Percentiles rank a stretch among this genome's conserved stretches.
Conservation (phyloP, 805 yeast genomes). For the Priceomyces medius region DNA sequence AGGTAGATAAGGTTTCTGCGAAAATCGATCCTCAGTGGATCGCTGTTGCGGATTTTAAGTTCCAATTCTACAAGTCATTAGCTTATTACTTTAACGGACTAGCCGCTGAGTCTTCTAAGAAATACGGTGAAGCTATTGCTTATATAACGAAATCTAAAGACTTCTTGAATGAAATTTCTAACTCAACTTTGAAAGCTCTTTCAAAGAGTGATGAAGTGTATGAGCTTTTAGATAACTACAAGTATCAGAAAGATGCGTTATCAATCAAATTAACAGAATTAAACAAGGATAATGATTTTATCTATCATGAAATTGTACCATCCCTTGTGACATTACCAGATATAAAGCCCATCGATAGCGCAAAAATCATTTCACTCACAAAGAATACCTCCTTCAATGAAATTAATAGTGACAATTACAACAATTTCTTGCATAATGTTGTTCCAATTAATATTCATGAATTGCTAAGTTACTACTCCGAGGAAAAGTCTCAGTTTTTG, state of each 20-base stretch:
- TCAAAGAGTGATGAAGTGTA: slow-evolving; percentile 28
- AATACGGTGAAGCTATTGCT: slow-evolving; percentile 78
- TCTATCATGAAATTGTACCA: slow-evolving; percentile 80
- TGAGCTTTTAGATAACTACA: slow-evolving; percentile 40
- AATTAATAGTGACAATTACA: slow-evolving; percentile 37
- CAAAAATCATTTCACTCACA: slow-evolving; percentile 56
- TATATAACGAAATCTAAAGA: slow-evolving; percentile 52
- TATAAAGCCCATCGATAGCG: slow-evolving; percentile 67
- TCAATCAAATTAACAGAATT: slow-evolving; percentile 41
- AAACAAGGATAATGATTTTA: slow-evolving; percentile 83
- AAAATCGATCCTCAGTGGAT: slow-evolving; percentile 48
- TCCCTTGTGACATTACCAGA: slow-evolving; percentile 57
- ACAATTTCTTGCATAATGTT: slow-evolving; percentile 70
- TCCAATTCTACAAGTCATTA: slow-evolving; percentile 55
- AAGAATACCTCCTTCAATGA: slow-evolving; percentile 43
- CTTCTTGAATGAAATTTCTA: slow-evolving; percentile 32
- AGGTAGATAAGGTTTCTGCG: slow-evolving; percentile 20
- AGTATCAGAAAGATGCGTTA: slow-evolving; percentile 41
- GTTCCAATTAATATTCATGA: slow-evolving; percentile 88
- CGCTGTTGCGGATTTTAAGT: slow-evolving; percentile 50
- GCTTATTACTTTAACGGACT: slow-evolving; percentile 61
- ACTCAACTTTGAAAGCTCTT: slow-evolving; percentile 23
- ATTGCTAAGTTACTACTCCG: slow-evolving; percentile 82
- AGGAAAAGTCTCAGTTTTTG: slow-evolving; percentile 75
- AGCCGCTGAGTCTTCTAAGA: slow-evolving; percentile 50